Evolutionary conservation across 2,329 filamentous ascomycete genomes (phyloP), one percentile per base, ranked within the genome.

Genomic region (Hypoxylon sp.): DNA sequence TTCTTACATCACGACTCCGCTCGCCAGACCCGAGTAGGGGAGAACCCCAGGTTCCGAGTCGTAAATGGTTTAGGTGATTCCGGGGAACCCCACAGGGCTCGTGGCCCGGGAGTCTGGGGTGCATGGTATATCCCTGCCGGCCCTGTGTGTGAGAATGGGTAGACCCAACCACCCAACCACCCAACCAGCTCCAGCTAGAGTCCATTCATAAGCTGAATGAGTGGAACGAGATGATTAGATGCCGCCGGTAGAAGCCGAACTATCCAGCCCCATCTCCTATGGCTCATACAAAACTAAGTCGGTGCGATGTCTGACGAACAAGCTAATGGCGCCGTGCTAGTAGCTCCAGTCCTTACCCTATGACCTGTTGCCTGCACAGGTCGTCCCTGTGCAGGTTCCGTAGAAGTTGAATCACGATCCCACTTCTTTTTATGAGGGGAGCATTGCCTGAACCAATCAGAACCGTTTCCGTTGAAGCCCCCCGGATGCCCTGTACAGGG

Each of bases 301-400:
- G 21, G 54, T 35, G 17, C 54, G 10, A 31, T n/a, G 21, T 59
- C 31, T 51, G 31, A 5, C 31, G 46, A 59, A 21, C 19, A 42
- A 59, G 19, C 46, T 51, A 11, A 29, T 31, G 42, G 29, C 13
- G 56, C 31, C 17, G n/a, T 42, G 27, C 55, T 37, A 58, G 31
- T 50, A 58, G 46, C 55, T 42, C 55, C 31, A 27, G 15, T 21
- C 31, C 32, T 50, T 46, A 59, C 19, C 56, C 19, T 51, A 42
- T 58, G 55, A 50, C 55, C 55, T 57, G 54, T 27, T 21, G n/a
- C 37, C 53, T 57, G 54, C 42, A 47, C 54, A 57, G 54, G 54
- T 10, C 4, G 4, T 10, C 11, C 32, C 32, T 55, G 35, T 10
- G 17, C 35, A 42, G 52, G 39, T 35, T 47, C 54, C n/a, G 37